Evolutionary conservation across 129 eudicot species (phyloP).

Genomic region (Lactuca saligna): DNA sequence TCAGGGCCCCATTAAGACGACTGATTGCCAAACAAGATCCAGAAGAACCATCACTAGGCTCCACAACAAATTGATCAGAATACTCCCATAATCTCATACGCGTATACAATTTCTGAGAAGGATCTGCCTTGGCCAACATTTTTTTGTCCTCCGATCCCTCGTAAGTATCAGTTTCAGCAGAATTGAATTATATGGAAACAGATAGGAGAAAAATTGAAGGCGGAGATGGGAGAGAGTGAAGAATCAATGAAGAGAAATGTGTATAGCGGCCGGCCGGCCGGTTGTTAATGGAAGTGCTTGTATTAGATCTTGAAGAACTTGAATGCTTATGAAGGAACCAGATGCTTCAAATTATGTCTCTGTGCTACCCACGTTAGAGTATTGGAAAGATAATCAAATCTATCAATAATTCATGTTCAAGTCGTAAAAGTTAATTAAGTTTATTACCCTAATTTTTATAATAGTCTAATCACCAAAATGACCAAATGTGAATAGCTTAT

Average conservation of each 20-base stretch:
- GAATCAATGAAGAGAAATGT: constrained; percentile 2
- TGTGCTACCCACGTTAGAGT: background rate
- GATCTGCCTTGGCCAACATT: constrained; percentile 68
- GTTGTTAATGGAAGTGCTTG: constrained; percentile 1
- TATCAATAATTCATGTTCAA: background rate
- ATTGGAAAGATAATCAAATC: background rate
- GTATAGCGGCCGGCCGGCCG: constrained; percentile 18
- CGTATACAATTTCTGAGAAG: constrained; percentile 60
- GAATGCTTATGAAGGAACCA: background rate
- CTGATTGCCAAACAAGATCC: constrained; percentile 70
- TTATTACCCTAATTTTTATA: no score
- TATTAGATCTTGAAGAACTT: constrained; percentile 7
- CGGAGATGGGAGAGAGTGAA: constrained; percentile 11
- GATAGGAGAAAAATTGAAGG: constrained; percentile 6
- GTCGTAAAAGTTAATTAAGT: no score
- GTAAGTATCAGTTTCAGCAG: background rate
- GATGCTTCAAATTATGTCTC: background rate
- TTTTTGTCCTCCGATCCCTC: background rate
- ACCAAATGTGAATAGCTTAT: no score
- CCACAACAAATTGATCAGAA: constrained; percentile 70
- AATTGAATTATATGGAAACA: background rate
- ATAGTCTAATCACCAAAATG: no score
- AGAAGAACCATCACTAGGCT: constrained; percentile 80
- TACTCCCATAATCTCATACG: constrained; percentile 91
- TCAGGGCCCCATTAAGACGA: constrained; percentile 69